Evolutionary conservation across 2,329 filamentous ascomycete species (phyloP), one percentile per base, ranked within the genome.

Genomic region (Volutella citrinella): DNA sequence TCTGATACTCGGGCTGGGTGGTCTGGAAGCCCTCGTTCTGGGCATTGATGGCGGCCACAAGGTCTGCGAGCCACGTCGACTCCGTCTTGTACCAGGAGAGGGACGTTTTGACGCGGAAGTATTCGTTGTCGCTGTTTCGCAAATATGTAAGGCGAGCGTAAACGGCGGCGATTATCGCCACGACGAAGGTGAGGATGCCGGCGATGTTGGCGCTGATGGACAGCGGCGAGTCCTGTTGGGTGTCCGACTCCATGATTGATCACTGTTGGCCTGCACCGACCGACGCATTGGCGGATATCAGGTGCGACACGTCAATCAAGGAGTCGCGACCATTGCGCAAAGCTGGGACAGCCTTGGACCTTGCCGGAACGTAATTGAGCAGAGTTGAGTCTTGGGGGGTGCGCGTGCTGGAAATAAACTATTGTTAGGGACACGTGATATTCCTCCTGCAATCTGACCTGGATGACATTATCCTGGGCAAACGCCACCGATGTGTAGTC

Each of bases 51-150:
- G 55, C 57, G 13, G 49, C 49, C 19, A 69, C 50, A 1, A 72
- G 61, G 32, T 69, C 63, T 4, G 60, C 50, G 11, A 73, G 59
- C 63, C 64, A 72, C 6, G 59, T 54, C 4, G 64, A 67, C 49
- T 72, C 68, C 1, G 66, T 72, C 47, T 72, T 72, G 50, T 65
- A 72, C 67, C 68, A 72, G 7, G 58, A 64, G 7, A 72, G 54
- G 5, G 61, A 65, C 3, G 64, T 60, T 40, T 72, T 71, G 36
- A 70, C 64, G 21, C 61, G 62, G 40, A 71, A 67, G 36, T 69
- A 71, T 48, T 72, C 69, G 9, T 59, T 56, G 37, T 70, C 61
- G 32, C 67, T 68, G 41, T 68, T 68, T 22, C 64, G 65, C 16
- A 72, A 51, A 38, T 69, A 69, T 7, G 56, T 65, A 28, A 72